A percentile compares a stretch with the other conserved stretches of the same genome.
Conservation (phyloP, 371 early-diverging fungal genomes). For the Mortierella sp. region DNA sequence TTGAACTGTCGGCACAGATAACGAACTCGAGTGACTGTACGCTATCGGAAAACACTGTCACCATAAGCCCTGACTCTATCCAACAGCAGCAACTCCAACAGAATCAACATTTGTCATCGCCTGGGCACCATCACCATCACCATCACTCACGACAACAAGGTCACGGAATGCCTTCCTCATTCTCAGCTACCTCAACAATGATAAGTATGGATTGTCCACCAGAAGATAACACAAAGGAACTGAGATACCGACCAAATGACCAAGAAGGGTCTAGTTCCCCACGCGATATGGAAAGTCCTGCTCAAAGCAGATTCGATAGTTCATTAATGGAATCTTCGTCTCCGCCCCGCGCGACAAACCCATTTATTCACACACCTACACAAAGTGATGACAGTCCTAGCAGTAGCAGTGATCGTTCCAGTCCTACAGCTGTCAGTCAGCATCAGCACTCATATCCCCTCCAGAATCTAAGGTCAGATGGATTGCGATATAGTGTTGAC, state of each 20-base stretch:
- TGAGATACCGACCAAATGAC: slow-evolving; percentile 30
- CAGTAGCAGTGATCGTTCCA: slow-evolving; percentile 4
- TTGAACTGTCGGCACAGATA: not conserved
- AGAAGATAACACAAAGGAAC: slow-evolving; percentile 37
- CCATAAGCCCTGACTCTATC: not conserved
- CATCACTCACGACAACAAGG: slow-evolving; percentile 10
- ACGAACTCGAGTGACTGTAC: slow-evolving; percentile 10
- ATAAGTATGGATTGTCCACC: slow-evolving; percentile 33
- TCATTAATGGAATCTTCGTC: not conserved
- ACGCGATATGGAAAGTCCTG: not conserved
- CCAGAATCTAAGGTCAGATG: slow-evolving; percentile 17
- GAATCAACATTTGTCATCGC: slow-evolving; percentile 9
- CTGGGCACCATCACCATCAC: not conserved
- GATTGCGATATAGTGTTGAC: slow-evolving; percentile 34
- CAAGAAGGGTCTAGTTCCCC: slow-evolving; percentile 5
- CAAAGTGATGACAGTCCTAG: not conserved
- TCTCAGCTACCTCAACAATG: slow-evolving; percentile 53
- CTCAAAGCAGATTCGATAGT: not conserved
- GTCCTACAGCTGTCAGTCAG: not conserved
- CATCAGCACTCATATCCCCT: slow-evolving; percentile 11
- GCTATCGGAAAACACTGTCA: not conserved
- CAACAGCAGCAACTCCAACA: slow-evolving; percentile 5
- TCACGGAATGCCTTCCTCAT: slow-evolving; percentile 21
- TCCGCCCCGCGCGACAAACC: slow-evolving; percentile 9
- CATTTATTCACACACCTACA: slow-evolving; percentile 7